Evolutionary conservation across 139 green algal genomes (phyloP).

Genomic region (Chlorella sorokiniana): DNA sequence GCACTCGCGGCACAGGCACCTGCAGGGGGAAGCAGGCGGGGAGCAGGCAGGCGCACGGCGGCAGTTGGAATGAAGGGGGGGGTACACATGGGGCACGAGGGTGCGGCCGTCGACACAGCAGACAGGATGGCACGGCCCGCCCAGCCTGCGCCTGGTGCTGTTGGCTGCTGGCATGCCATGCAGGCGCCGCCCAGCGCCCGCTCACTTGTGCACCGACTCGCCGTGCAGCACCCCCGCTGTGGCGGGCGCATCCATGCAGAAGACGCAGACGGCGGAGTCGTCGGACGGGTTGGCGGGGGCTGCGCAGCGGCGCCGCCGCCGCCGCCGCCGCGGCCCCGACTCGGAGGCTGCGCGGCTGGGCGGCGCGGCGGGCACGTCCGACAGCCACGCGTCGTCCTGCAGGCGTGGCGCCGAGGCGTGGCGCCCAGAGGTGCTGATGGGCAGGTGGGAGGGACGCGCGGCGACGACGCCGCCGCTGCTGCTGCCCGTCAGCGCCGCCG

Average conservation of each 20-base stretch:
- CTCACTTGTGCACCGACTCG: conserved; percentile 36
- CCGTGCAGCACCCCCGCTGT: conserved; percentile 41
- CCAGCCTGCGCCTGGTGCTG: too few species aligned
- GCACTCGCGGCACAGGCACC: conserved; percentile 39
- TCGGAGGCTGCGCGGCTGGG: conserved; percentile 1
- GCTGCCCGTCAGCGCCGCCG: background rate
- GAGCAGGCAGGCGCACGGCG: background rate
- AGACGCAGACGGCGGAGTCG: conserved; percentile 20
- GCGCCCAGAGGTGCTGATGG: conserved; percentile 4
- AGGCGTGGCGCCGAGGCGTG: conserved; percentile 10
- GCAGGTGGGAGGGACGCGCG: background rate
- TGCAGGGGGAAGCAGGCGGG: background rate
- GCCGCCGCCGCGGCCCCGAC: background rate
- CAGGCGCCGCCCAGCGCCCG: background rate
- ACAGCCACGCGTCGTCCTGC: background rate
- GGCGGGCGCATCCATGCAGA: conserved; percentile 40
- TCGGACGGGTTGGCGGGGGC: background rate
- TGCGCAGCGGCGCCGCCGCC: background rate
- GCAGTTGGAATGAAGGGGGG: background rate
- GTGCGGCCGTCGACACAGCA: too few species aligned
- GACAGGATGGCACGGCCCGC: too few species aligned
- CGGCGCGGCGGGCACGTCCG: background rate
- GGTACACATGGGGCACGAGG: too few species aligned
- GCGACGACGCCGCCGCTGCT: background rate
- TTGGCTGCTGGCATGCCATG: too few species aligned